A percentile compares a stretch with the other conserved stretches of the same genome.
phyloP scores from a whole-genome alignment of 208 protist species.

The Leishmania tropica region DNA sequence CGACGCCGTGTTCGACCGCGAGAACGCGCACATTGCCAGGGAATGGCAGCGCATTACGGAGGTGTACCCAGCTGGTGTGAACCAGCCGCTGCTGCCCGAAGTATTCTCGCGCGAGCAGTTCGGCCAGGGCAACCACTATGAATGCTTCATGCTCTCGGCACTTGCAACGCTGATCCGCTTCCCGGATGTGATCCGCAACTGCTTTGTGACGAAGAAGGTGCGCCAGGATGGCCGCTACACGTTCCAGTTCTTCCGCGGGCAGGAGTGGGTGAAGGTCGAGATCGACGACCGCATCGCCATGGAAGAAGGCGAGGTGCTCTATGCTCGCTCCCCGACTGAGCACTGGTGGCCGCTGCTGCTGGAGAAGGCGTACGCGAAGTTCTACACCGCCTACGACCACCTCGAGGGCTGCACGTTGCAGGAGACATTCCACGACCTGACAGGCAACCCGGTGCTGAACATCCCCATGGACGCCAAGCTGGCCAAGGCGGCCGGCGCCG shows the following conservation, averaged over 20 bases:
- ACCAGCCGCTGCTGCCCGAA: slow-evolving; percentile 62
- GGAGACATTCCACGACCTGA: slow-evolving; percentile 84
- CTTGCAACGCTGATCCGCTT: slow-evolving; percentile 68
- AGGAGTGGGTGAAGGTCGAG: slow-evolving; percentile 78
- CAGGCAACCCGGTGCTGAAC: slow-evolving; percentile 78
- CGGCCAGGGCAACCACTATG: slow-evolving; percentile 80
- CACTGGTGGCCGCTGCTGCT: slow-evolving; percentile 87
- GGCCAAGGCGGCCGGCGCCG: slow-evolving; percentile 61
- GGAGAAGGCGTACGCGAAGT: slow-evolving; percentile 93
- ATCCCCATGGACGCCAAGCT: slow-evolving; percentile 70
- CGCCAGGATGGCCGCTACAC: slow-evolving; percentile 83
- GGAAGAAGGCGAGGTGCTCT: slow-evolving; percentile 63
- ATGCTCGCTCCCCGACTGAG: slow-evolving; percentile 67
- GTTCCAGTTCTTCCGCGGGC: slow-evolving; percentile 82
- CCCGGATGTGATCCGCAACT: slow-evolving; percentile 78
- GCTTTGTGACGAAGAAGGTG: slow-evolving; percentile 82
- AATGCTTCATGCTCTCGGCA: slow-evolving; percentile 83
- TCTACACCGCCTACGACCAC: slow-evolving; percentile 77
- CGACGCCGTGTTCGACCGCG: slow-evolving; percentile 63
- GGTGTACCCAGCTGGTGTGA: slow-evolving; percentile 54
- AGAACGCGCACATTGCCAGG: slow-evolving; percentile 55
- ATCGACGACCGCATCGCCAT: slow-evolving; percentile 78
- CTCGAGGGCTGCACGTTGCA: slow-evolving; percentile 77
- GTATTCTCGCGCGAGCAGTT: slow-evolving; percentile 73
- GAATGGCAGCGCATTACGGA: slow-evolving; percentile 69